Base-by-base conservation (phyloP, 495 filamentous ascomycete species). In the Collariella sp. region DNA sequence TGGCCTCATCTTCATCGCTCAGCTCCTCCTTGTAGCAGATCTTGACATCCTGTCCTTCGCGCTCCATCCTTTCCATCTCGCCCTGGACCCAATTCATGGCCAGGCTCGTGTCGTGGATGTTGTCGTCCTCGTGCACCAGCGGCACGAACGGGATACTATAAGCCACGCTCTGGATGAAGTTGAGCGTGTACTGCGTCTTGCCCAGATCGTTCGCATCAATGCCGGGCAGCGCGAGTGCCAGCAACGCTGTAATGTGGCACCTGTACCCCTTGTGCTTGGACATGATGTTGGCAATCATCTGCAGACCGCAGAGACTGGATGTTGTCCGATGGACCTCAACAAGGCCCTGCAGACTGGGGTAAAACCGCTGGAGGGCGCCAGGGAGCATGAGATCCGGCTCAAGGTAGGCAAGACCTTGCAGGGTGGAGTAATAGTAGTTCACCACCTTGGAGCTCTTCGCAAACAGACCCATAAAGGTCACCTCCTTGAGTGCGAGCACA, bases 151-250 rank as follows among this genome's bases (percentile, higher is more conserved):
- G 94, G 19, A 99, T 90, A 56, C 88, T 94, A 71, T 97, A 97
- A 52, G 89, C 88, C 26, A 96, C 87, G 33, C 86, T 82, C 71
- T 97, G 93, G 42, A 99, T 91, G 64, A 95, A 96, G 50, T 91
- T 87, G 46, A 99, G 75, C 2, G 91, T 91, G 68, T 95, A 88
- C 48, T 95, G 76, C 18, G 93, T 96, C 72, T 99, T 99, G 57
- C 91, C 89, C 29, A 99, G 76, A 70, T 99, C 93, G 67, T 99
- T 99, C 29, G 93, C 91, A 71, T 99, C 93, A 47, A 99, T 94
- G 29, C 93, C 93, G 1, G 93, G 93, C 35, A 99, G 75, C 2
- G 93, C 89, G 50, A 99, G 79, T 7, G 91, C 94, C 18, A 99
- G 71, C 33, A 97, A 69, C 1, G 91, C 89, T 11, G 94, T 97